A percentile compares a stretch with the other conserved stretches of the same genome.
These are phyloP conservation scores for Candida wancherniae DNA, from an alignment of 805 yeast genomes.

Conservation along the genomic window DNA sequence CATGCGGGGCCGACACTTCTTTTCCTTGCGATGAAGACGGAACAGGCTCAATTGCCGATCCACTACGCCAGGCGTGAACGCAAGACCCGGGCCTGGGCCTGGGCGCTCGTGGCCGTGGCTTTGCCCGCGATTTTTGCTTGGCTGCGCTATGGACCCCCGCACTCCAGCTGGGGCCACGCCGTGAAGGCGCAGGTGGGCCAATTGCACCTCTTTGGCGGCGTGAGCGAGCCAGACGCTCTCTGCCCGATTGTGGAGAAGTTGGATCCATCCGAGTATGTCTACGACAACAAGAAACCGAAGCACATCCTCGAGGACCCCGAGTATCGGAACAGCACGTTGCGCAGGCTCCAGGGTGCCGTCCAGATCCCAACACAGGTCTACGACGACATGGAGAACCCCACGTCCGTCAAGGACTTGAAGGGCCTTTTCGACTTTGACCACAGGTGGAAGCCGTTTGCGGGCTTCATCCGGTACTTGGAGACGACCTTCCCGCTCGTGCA, in stretches of 20 bases:
- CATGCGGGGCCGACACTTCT: too few species aligned
- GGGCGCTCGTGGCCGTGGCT: too few species aligned
- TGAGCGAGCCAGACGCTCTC: conserved; percentile 24
- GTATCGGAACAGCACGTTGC: conserved; percentile 21
- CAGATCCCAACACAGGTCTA: conserved; percentile 29
- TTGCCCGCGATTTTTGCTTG: too few species aligned
- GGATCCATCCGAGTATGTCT: conserved; percentile 22
- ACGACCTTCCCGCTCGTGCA: conserved; percentile 52
- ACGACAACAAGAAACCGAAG: conserved; percentile 18
- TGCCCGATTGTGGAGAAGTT: conserved; percentile 34
- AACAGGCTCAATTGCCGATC: too few species aligned
- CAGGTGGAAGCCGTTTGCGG: conserved; percentile 23
- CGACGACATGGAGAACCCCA: conserved; percentile 29
- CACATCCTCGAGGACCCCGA: conserved; percentile 24
- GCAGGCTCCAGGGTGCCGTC: conserved; percentile 25
- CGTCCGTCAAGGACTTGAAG: conserved; percentile 15
- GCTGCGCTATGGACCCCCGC: too few species aligned
- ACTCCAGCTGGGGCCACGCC: too few species aligned
- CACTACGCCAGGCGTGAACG: too few species aligned
- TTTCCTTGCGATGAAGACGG: too few species aligned
- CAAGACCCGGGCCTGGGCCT: too few species aligned
- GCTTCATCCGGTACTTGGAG: conserved; percentile 51
- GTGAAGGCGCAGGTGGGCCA: too few species aligned
- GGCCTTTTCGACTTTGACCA: conserved; percentile 24
- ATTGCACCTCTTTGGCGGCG: too few species aligned